Evolutionary conservation across 176 grass and related monocot genomes (phyloP), one percentile per base, ranked within the genome.

Genomic region (Miscanthus lutarioriparius): DNA sequence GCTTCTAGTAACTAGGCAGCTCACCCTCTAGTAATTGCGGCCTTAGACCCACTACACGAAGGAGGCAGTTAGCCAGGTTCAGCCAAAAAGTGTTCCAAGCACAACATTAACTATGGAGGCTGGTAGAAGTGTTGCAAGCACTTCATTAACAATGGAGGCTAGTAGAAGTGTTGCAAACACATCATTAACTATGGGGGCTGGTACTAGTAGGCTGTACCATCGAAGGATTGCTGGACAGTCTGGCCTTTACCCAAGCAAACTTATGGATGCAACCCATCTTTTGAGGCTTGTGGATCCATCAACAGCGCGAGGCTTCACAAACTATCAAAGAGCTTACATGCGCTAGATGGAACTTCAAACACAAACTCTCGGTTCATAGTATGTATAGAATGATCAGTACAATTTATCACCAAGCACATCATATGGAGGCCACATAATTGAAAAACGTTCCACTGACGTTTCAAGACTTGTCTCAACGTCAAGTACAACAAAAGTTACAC

Each of bases 251-350:
- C 82, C 41, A 75, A 93, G 83, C 33, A 91, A 94, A 71, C 22
- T 78, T 59, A 87, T 98, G 75, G 78, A 86, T 39, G 84, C 86
- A 10, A 83, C 88, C 35, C 83, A 91, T 86, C 88, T 93, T 64
- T 85, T 94, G 74, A 88, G 84, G 72, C 74, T 92, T 13, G 83
- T 95, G 71, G 87, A 98, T 82, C 64, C 84, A 67, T 84, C 83
- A 74, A 88, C 68, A 13, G 39, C n/a, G 0, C 2, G 2, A 39
- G 59, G 82, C 11, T 68, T 78, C 16, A 83, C 49, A 63, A 81
- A 67, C 40, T 88, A 88, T 78, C 67, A 64, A 76, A 70, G 49
- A 16, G 76, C 74, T 63, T 74, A 76, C 82, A 23, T 56, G 78
- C 78, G 49, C 51, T 84, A 74, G 40, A 70, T 82, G 77, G 89